These are phyloP conservation scores for Spraguea lophii DNA, from an alignment of 371 early-diverging fungal species.

Conservation along the genomic window DNA sequence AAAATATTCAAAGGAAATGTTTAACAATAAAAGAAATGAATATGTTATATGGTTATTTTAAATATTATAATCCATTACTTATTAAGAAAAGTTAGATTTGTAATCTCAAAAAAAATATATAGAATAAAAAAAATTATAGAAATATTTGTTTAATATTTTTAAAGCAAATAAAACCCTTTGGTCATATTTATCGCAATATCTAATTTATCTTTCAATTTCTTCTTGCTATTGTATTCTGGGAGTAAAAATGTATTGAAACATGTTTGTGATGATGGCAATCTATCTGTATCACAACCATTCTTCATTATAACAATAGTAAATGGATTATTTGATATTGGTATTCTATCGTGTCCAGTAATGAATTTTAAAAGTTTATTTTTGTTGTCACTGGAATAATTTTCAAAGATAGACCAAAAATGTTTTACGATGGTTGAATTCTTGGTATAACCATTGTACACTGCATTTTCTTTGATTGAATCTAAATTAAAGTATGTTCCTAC, in stretches of 20 bases:
- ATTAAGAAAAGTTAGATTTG: no score
- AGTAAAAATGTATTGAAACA: conserved; percentile 80
- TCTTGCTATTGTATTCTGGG: conserved; percentile 63
- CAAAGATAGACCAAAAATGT: conserved; percentile 77
- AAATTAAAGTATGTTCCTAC: conserved; percentile 73
- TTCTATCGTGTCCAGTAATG: conserved; percentile 82
- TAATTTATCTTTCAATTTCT: conserved; percentile 62
- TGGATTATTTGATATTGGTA: conserved; percentile 71
- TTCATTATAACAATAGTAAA: conserved; percentile 77
- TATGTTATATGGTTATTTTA: no score
- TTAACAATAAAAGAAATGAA: no score
- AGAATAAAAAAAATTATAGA: no score
- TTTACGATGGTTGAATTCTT: conserved; percentile 49
- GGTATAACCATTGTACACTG: conserved; percentile 52
- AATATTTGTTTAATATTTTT: conserved; percentile 18
- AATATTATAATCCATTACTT: no score
- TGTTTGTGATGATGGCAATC: conserved; percentile 77
- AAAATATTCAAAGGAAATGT: no score
- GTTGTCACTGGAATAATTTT: conserved; percentile 55
- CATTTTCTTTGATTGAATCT: conserved; percentile 55
- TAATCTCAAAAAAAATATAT: no score
- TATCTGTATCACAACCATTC: conserved; percentile 80
- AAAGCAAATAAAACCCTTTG: conserved; percentile 73
- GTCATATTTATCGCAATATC: conserved; percentile 75
- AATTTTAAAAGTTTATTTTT: conserved; percentile 71